Conservation (phyloP, 306 rosid genomes). For the Alnus rubra region DNA sequence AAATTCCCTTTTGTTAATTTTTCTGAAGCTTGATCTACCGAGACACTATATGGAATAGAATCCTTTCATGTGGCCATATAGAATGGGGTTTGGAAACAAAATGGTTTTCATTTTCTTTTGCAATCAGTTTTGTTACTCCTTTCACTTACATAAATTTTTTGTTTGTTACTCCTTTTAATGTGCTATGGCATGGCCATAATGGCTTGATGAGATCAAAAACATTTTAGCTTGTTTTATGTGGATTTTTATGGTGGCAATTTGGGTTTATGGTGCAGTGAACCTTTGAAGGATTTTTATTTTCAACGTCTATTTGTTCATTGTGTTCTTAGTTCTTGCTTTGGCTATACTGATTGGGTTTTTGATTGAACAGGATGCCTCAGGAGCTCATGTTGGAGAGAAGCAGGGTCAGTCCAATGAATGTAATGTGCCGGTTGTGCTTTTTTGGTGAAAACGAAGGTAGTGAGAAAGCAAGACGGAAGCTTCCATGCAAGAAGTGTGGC, state of each 20-base stretch:
- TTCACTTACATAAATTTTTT: not conserved
- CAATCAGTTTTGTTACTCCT: not conserved
- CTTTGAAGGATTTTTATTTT: too few species aligned
- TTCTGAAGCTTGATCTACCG: not conserved
- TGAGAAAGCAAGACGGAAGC: conserved; percentile 85
- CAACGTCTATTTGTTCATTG: not conserved
- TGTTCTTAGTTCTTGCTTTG: conserved; percentile 4
- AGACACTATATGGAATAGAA: not conserved
- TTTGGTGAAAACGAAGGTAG: conserved; percentile 85
- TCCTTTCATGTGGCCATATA: not conserved
- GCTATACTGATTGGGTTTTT: not conserved
- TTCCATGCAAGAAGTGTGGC: conserved; percentile 90
- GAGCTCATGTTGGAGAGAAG: conserved; percentile 64
- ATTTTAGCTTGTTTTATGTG: not conserved
- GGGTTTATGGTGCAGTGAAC: not conserved
- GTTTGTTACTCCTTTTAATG: not conserved
- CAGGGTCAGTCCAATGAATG: conserved; percentile 69
- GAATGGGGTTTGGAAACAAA: not conserved
- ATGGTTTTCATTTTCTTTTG: not conserved
- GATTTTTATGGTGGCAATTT: not conserved
- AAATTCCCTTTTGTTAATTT: not conserved
- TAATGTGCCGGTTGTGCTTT: conserved; percentile 92
- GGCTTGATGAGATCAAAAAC: not conserved
- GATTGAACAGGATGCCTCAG: conserved; percentile 59
- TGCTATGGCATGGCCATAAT: not conserved